phyloP scores from a whole-genome alignment of 768 basidiomycete genomes.

The Boletus rubroflammeus region DNA sequence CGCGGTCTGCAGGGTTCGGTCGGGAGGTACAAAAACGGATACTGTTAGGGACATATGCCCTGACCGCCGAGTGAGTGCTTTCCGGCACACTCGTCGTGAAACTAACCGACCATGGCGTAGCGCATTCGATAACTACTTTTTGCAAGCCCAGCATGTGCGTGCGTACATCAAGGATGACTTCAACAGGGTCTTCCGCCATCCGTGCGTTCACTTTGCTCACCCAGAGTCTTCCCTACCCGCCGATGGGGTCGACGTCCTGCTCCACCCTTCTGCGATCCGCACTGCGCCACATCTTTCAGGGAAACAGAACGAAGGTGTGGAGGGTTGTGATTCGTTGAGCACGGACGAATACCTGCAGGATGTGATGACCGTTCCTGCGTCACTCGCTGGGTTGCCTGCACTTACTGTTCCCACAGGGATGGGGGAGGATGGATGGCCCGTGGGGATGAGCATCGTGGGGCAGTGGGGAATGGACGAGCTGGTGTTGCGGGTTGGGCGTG shows the following conservation, averaged over 20 bases:
- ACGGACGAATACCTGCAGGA: conserved; percentile 82
- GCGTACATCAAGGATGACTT: conserved; percentile 72
- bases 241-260: conserved; percentile 68
- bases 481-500: conserved; percentile 51
- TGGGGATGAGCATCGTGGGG: conserved; percentile 79
- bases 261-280: conserved; percentile 87
- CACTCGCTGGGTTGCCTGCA: conserved; percentile 84
- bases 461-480: conserved; percentile 80
- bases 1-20: conserved; percentile 74
- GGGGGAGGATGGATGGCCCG: conserved; percentile 66
- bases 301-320: neutral
- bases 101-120: conserved; percentile 36
- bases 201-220: conserved; percentile 44
- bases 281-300: conserved; percentile 63
- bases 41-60: conserved; percentile 84
- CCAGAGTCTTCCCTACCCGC: neutral
- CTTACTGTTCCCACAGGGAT: conserved; percentile 62
- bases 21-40: conserved; percentile 83
- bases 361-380: conserved; percentile 87
- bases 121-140: conserved; percentile 96
- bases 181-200: conserved; percentile 57
- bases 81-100: neutral
- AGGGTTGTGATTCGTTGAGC: conserved; percentile 11
- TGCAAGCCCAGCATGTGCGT: conserved; percentile 86
- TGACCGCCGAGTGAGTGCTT: conserved; percentile 79